Percentiles rank a stretch among this genome's conserved stretches.
phyloP scores from a whole-genome alignment of 2,329 filamentous ascomycete genomes.

The Paramyrothecium roridum region DNA sequence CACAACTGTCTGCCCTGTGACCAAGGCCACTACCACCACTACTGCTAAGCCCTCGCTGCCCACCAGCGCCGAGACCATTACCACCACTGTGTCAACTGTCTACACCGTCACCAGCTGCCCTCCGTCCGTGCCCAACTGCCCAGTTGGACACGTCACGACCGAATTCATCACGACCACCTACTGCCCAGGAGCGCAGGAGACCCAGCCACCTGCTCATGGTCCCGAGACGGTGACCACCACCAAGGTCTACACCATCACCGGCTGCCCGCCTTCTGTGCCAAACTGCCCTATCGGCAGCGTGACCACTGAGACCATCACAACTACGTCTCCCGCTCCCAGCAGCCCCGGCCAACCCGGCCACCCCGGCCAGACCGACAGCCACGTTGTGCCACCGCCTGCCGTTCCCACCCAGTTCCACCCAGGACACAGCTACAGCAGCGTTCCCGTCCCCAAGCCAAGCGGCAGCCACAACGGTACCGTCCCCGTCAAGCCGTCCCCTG shows the following conservation, averaged over 20 bases:
- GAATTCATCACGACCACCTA: conserved; percentile 11
- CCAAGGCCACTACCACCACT: conserved; percentile 2
- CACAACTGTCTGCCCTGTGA: conserved; percentile 38
- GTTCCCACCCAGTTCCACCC: background rate
- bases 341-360: conserved; percentile 1
- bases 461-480: conserved; percentile 3
- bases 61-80: conserved; percentile 9
- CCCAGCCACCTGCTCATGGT: background rate
- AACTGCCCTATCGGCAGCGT: conserved; percentile 10
- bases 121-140: conserved; percentile 9
- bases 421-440: conserved; percentile 1
- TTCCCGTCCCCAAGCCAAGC: conserved; percentile 1
- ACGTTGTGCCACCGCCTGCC: background rate
- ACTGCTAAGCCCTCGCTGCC: conserved; percentile 4
- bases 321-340: conserved; percentile 9
- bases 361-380: background rate
- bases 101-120: conserved; percentile 14
- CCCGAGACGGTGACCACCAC: conserved; percentile 11
- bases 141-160: conserved; percentile 8
- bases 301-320: conserved; percentile 12
- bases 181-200: conserved; percentile 10
- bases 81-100: conserved; percentile 10
- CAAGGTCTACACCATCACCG: conserved; percentile 14
- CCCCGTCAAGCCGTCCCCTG: conserved; percentile 1
- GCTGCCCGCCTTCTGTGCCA: conserved; percentile 9